These are phyloP conservation scores for Oryza rufipogon DNA, from an alignment of 176 grass and related monocot species.

Conservation along the genomic window DNA sequence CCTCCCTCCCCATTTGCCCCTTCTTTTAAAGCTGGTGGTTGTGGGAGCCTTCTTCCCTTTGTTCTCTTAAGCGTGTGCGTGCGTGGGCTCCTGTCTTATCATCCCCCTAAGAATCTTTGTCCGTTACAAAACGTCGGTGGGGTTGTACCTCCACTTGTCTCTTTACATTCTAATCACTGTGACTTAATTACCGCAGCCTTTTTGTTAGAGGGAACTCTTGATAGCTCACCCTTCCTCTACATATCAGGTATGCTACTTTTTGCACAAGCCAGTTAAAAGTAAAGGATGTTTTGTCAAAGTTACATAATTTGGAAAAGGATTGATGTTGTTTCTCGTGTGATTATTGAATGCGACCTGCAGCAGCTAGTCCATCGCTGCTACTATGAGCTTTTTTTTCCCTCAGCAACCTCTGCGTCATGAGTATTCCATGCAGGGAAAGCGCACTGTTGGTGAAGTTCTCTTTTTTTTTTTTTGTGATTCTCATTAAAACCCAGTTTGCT, in stretches of 20 bases:
- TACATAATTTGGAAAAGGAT: constrained; percentile 42
- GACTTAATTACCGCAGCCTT: not conserved
- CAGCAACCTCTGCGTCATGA: constrained; percentile 24
- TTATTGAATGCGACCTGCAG: constrained; percentile 45
- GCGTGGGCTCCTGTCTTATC: constrained; percentile 37
- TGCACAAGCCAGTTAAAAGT: constrained; percentile 37
- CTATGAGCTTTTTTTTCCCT: constrained; percentile 29
- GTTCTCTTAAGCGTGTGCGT: constrained; percentile 42
- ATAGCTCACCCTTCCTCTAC: constrained; percentile 26
- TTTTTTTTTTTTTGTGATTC: not conserved
- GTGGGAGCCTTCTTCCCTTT: constrained; percentile 40
- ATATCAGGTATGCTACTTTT: constrained; percentile 35
- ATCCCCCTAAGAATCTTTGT: constrained; percentile 51
- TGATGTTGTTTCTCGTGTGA: constrained; percentile 27
- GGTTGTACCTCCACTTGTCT: constrained; percentile 35
- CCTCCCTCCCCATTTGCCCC: constrained; percentile 35
- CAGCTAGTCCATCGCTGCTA: constrained; percentile 39
- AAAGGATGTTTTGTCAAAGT: constrained; percentile 19
- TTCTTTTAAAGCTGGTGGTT: constrained; percentile 60
- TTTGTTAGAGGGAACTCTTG: constrained; percentile 34
- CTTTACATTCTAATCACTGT: constrained; percentile 21
- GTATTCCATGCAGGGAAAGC: constrained; percentile 42
- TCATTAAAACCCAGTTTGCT: constrained; percentile 24
- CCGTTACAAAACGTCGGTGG: constrained; percentile 54
- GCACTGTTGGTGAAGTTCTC: constrained; percentile 14